Evolutionary conservation across 2,329 filamentous ascomycete species (phyloP).

Genomic region (Hypomyces rosellus): DNA sequence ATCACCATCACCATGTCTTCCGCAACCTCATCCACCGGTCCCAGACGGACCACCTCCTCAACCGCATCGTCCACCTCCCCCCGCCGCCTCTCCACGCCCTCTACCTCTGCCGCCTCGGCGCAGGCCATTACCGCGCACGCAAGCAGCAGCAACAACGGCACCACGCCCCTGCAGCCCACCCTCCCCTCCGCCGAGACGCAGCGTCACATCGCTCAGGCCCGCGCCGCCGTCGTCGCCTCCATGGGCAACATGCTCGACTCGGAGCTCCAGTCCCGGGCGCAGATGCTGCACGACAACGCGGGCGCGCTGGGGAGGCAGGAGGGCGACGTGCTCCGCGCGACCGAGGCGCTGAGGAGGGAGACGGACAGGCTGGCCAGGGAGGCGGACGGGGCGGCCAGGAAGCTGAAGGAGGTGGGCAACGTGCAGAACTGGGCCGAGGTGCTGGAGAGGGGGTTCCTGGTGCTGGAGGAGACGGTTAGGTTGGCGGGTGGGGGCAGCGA

Average conservation of each 20-base stretch:
- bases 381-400: constrained; percentile 54
- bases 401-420: constrained; percentile 72
- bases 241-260: constrained; percentile 65
- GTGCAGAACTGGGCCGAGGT: constrained; percentile 86
- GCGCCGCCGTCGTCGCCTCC: constrained; percentile 52
- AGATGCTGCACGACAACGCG: constrained; percentile 63
- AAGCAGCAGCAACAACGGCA: neutral
- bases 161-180: constrained; percentile 25
- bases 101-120: neutral
- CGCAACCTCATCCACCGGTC: neutral
- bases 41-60: neutral
- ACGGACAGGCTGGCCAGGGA: constrained; percentile 59
- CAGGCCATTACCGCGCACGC: neutral
- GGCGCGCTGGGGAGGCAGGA: constrained; percentile 61
- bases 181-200: constrained; percentile 38
- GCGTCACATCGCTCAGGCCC: constrained; percentile 49
- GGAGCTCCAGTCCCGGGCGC: constrained; percentile 61
- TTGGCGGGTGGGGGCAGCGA: constrained; percentile 37
- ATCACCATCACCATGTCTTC: neutral
- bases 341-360: constrained; percentile 54
- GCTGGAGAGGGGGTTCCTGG: constrained; percentile 60
- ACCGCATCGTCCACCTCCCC: constrained; percentile 4
- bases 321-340: constrained; percentile 55
- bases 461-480: constrained; percentile 58
- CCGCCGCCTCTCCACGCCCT: constrained; percentile 1